Evolutionary conservation across 2,329 filamentous ascomycete species (phyloP), one percentile per base, ranked within the genome.

Genomic region (Plenodomus biglobosus): DNA sequence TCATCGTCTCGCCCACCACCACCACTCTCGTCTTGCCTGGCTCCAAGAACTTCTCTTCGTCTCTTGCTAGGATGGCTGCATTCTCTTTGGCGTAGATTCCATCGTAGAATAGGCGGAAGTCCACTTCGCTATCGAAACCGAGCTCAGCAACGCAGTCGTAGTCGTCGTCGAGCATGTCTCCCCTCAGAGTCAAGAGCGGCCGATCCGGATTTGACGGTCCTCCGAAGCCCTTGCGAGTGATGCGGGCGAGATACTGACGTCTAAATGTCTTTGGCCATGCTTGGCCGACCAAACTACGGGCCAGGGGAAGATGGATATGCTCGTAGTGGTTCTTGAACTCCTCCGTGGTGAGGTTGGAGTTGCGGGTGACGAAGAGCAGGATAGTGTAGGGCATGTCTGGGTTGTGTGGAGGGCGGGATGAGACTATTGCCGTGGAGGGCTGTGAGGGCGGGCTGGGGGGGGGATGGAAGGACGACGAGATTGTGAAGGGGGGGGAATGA

Each of bases 301-400:
- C 46, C 2, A 67, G 53, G 8, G 66, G 64, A 15, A 68, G 53
- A 42, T 69, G 61, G 8, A 32, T 55, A 40, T 56, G 57, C 36
- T 69, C 66, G 42, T 59, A 66, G 52, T 65, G 46, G 24, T 64
- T 45, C 24, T 56, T 58, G 58, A 69, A 67, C 38, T 66, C 34
- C 4, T 63, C 55, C 10, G 60, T 47, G 3, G 60, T 58, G 34
- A 67, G 44, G 20, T 36, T 37, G 17, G 59, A 45, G 11, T 51
- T 61, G 36, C 65, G 55, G 2, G 61, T 65, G 18, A 68, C 21
- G 45, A 65, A 65, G 16, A 65, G 42, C 24, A 68, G 18, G 47
- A 64, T 46, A 30, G 54, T 58, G 48, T 61, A 69, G 1, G 60
- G 40, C 62, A 68, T 67, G 35, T 30, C 13, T 46, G 45, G 38